Base-by-base conservation (phyloP, 1,284 basidiomycete species). In the Volvariella surrecta region DNA sequence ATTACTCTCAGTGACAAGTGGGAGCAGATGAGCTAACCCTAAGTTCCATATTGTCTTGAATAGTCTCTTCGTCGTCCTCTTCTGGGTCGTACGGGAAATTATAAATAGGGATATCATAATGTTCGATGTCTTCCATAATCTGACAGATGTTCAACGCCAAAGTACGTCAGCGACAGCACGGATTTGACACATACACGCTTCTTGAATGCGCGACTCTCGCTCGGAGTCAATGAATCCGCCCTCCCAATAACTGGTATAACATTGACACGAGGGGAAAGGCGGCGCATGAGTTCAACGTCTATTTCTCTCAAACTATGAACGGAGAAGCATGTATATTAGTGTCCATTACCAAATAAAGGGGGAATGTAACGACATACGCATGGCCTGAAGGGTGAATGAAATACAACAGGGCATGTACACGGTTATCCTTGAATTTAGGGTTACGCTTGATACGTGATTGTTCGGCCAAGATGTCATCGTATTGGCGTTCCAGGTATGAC, bases 381-480 rank as follows among this genome's bases (percentile, higher is more conserved):
- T 78, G 66, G 32, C 67, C 69, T 31, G 63, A 67, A 4, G 95
- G 94, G 47, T 91, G 78, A 64, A 98, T 95, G 63, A 99, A 99
- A 74, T 99, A 99, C 45, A 99, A 78, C 31, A 97, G 70, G 8
- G 90, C 92, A 58, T 98, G 95, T 4, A 93, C 81, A 50, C 92
- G 75, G 73, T 94, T 96, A 69, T 99, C 95, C 57, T 86, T 82
- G 80, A 98, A 98, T 50, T 93, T 82, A 16, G 94, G 93, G 69
- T 97, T 97, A 74, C 95, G 93, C 74, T 93, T 97, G 72, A 98
- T 98, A 55, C 95, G 81, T 48, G 89, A 94, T 69, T 98, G 95
- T 64, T 98, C 93, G 6, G 94, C 91, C 49, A 99, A 76, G 58
- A 98, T 95, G 58, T 98, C 94, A 54, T 98, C 95, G 72, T 97